Evolutionary conservation across 352 stramenopile genomes (phyloP), one percentile per base, ranked within the genome.

Genomic region (Phytophthora capsici): DNA sequence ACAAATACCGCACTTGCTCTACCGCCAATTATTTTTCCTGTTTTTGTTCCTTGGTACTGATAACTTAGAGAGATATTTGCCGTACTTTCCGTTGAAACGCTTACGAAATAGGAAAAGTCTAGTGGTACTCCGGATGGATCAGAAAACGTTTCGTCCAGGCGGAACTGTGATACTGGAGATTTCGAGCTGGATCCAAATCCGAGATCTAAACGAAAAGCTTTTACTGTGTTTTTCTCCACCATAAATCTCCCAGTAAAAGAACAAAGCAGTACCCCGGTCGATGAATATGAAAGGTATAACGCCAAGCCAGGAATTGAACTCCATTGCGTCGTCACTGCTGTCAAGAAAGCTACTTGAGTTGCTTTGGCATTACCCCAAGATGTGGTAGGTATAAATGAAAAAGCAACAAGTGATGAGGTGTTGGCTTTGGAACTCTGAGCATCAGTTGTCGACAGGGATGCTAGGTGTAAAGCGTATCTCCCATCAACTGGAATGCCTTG

Each of bases 211-310:
- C 56, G 67, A 62, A 89, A 89, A 0, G 52, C 64, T 50, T 82
- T 87, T 6, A 77, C 66, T 1, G 66, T 64, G 17, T 43, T 59
- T 23, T 87, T 82, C 25, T 89, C 78, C 19, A 84, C 50, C 26
- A 86, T 83, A 54, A 89, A 77, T 32, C 80, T 69, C 6, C 78
- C 78, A 0, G 70, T 84, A 53, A 87, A 89, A 2, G 70, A 71
- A 8, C 67, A 71, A 20, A 89, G 19, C 8, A 87, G 23, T 28
- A 89, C 71, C 4, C 80, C 80, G n/a, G 25, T 40, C 9, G 50
- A 44, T 32, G 62, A 37, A 48, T 63, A 53, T 6, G 67, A 17
- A 12, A 76, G 36, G 5, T 25, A 50, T 12, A 71, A 58, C 9
- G 13, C 40, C 26, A 82, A 63, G n/a, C 78, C 80, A 44, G 67